Evolutionary conservation across 352 stramenopile genomes (phyloP), one percentile per base, ranked within the genome.

Genomic region (Pythium volutum): DNA sequence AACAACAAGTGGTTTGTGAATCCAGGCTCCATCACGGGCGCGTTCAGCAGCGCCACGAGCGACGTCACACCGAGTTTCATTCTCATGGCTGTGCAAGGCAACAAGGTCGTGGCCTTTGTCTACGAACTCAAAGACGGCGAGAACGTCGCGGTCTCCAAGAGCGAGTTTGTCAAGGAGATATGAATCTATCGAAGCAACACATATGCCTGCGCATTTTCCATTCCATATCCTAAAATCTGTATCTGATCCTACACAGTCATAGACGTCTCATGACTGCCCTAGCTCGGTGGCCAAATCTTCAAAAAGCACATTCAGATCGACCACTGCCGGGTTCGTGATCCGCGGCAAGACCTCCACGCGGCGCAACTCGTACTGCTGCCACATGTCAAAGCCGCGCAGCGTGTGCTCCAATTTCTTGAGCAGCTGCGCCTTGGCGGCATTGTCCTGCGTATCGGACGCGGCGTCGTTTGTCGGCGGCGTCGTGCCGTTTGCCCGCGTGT

Each of bases 1-100:
- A 90, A 98, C 51, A 97, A 95, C 62, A 96, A 95, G 48, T 98
- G 92, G 85, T 98, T 98, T 61, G 91, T 99, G 49, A 99, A 99
- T 72, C 97, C 97, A 33, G 92, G 95, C 26, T 98, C 91, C 18
- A 99, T 99, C 67, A 99, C 96, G 0, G 97, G 97, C 41, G 96
- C 97, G 2, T 98, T 97, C 73, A 96, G 84, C 26, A 85, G 87
- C 42, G 72, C 84, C 22, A 66, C 76, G 1, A 84, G 71, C 60
- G 75, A 94, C 36, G 78, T 97, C 12, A 84, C 82, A 33, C 97
- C 97, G 22, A 99, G 95, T 45, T 99, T 99, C 64, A 97, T 99
- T 69, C 85, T 99, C 55, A 91, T 99, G 72, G 97, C 96, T n/a
- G 85, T 99, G 49, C 96, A 99, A 67, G 96, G 93, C 1, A 65